Evolutionary conservation across 495 filamentous ascomycete species (phyloP), one percentile per base, ranked within the genome.

Genomic region (Apodospora peruviana): DNA sequence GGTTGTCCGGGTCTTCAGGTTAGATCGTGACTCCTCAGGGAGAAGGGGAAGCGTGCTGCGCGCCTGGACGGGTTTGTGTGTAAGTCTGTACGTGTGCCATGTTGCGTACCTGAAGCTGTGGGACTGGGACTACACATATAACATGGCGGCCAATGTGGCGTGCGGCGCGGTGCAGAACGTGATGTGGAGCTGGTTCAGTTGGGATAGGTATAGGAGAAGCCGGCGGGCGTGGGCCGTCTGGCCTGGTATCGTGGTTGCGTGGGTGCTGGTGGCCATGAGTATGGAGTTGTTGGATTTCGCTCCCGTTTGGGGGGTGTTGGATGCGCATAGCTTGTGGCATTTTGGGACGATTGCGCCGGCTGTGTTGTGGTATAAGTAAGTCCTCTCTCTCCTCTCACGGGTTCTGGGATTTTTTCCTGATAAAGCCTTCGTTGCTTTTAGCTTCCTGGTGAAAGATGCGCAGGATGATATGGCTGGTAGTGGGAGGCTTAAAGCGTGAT

Each of bases 271-370:
- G 63, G 90, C 88, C 8, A 98, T 98, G 93, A 90, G 91, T 61
- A 70, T 98, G 62, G 93, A 98, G 66, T 58, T 98, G 58, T 70
- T 97, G 48, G 93, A 98, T 67, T 98, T 98, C 62, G 81, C 94
- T 48, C 93, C 93, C 2, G 72, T 88, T 57, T 76, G 81, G 71
- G 87, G 86, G 12, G 80, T 84, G 58, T 61, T 98, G 34, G 93
- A 98, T 77, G 93, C 93, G 17, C 93, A 98, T 76, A 90, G 87
- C 56, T 67, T 98, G 49, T 98, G 93, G 93, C 93, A 98, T 79
- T 63, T 93, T 49, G 88, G 88, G 32, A 98, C 93, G 2, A 90
- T 98, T 40, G 77, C 79, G 43, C 93, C 93, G 23, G 87, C 90
- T 5, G 74, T 91, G 34, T 81, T 91, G 79, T 97, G 88, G 87